Base-by-base conservation (phyloP, 805 yeast species). In the Pichia occidentalis region DNA sequence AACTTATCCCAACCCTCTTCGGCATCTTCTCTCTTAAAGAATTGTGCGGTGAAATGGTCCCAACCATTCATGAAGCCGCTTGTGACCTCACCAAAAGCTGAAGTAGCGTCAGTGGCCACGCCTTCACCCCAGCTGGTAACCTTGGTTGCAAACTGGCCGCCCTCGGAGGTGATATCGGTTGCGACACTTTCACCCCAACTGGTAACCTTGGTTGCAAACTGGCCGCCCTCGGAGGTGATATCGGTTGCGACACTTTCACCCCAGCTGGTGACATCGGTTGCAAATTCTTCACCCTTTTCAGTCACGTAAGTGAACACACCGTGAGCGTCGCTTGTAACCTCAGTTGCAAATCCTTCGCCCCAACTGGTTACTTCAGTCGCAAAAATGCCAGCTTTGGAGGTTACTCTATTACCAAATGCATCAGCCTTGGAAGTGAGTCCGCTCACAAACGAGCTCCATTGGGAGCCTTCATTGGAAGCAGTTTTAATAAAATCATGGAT, bases 171-270 rank as follows among this genome's bases (percentile, higher is more conserved):
- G 14, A 22, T 24, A 14, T 22, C 18, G 6, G n/a, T 14, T 14
- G 30, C 17, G 8, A 25, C 18, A 13, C 18, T 10, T 12, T 17
- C 29, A 24, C 13, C 23, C n/a, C 23, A n/a, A 6, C 21, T 16
- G n/a, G 39, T 41, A 19, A 37, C 35, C 14, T 38, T 25, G 4
- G 43, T 36, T 4, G 43, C 43, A 10, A 39, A 24, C 5, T 20
- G 13, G 11, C 31, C 45, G 24, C 36, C 37, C 6, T 8, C 28
- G 9, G 39, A 27, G 6, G 42, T 31, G 26, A 39, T 33, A 8
- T 19, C 32, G 16, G 34, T 14, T n/a, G 28, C 13, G 10, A 29
- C 19, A 23, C 23, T 29, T 9, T 22, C 30, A 11, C 23, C 38
- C 18, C 13, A 6, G 9, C 24, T 16, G 6, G 39, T 23, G 12